Evolutionary conservation across 495 filamentous ascomycete genomes (phyloP).

Genomic region (Oleoguttula mirabilis): DNA sequence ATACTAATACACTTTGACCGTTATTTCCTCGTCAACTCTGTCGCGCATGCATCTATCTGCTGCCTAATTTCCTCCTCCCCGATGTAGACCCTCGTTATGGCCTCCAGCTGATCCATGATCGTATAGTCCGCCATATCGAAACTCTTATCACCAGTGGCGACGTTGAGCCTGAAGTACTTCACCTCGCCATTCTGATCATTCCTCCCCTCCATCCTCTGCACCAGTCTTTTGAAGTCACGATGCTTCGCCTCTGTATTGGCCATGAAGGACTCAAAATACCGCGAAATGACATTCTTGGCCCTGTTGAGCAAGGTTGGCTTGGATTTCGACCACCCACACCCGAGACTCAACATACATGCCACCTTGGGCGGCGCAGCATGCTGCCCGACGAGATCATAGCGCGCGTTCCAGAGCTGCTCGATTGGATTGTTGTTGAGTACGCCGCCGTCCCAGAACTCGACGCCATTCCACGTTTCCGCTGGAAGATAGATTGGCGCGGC

Average conservation of each 20-base stretch:
- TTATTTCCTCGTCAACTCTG: neutral
- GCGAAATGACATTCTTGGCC: neutral
- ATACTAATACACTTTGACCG: too few species aligned
- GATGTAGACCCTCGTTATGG: neutral
- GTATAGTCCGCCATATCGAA: neutral
- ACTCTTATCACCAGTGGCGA: neutral
- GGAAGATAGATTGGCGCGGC: conserved; percentile 2
- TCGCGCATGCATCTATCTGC: neutral
- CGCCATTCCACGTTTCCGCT: neutral
- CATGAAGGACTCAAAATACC: conserved; percentile 1
- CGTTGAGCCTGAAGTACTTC: conserved; percentile 1
- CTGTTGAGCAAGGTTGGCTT: neutral
- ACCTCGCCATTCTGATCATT: neutral
- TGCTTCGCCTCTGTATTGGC: conserved; percentile 3
- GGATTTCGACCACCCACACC: neutral
- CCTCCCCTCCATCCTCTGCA: neutral
- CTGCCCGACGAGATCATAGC: neutral
- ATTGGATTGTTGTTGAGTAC: conserved; percentile 6
- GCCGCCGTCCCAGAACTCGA: conserved; percentile 2
- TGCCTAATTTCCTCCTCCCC: neutral
- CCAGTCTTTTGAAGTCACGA: neutral
- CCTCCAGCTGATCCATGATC: neutral
- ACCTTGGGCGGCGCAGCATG: neutral
- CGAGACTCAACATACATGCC: neutral
- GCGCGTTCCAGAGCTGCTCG: conserved; percentile 1